Base-by-base conservation (phyloP, 1,284 basidiomycete species). In the Irpex sp. region DNA sequence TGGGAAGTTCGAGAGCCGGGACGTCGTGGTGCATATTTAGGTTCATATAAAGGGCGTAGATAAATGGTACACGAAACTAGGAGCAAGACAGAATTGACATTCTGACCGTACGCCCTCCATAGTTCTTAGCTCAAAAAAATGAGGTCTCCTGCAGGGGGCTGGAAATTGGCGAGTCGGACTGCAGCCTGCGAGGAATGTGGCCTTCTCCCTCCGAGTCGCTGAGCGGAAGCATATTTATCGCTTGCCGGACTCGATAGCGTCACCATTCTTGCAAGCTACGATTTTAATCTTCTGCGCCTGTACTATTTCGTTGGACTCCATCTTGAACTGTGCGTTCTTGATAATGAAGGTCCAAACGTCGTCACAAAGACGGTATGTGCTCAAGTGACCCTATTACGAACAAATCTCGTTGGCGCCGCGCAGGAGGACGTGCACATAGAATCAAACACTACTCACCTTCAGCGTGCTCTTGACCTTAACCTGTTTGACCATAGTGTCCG, bases 261-360 rank as follows among this genome's bases (percentile, higher is more conserved):
- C 93, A 34, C 91, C 93, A 71, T 92, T 93, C 83, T 97, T 97
- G 81, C 95, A 97, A 3, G 96, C 95, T 68, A 97, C 94, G 64
- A 97, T 97, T 81, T 97, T 97, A 77, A 96, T 92, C 76, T 92
- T 89, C 51, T 83, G 82, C 1, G 91, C 87, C 9, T 79, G 84
- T 44, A 97, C 88, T 71, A 86, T 80, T 68, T 94, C 92, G 71
- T 92, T 93, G 56, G 88, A 89, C 77, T 98, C 96, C 89, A 97
- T 94, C 77, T 97, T 97, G 80, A 98, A 96, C 15, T 86, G 85
- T 13, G 95, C 90, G 69, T 96, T 88, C 75, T 94, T 93, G 57
- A 97, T 91, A 66, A 96, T 92, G 76, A 97, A 98, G 48, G 96
- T 97, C 96, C 96, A 97, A 57, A 97, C 95, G 72, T 97, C 96